Evolutionary conservation across 2,329 filamentous ascomycete genomes (phyloP).

Genomic region (Fusarium albosuccineum): DNA sequence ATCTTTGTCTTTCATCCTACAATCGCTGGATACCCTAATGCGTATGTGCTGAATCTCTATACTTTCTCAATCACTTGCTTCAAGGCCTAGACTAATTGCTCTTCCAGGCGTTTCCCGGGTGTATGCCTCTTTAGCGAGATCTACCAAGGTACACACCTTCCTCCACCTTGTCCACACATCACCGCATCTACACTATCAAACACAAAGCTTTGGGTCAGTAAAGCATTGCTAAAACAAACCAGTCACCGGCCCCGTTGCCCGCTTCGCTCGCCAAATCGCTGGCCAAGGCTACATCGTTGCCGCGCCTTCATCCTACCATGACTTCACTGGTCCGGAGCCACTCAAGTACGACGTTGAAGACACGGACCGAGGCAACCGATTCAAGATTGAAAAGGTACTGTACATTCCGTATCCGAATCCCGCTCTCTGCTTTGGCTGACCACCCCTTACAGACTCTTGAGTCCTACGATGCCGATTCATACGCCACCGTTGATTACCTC

Average conservation of each 20-base stretch:
- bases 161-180: not conserved
- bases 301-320: constrained; percentile 91
- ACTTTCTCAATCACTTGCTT: not conserved
- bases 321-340: constrained; percentile 88
- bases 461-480: constrained; percentile 87
- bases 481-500: constrained; percentile 76
- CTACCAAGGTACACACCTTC: constrained; percentile 81
- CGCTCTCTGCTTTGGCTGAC: not conserved
- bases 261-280: constrained; percentile 92
- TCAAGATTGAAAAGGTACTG: constrained; percentile 81
- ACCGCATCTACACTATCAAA: not conserved
- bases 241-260: constrained; percentile 91
- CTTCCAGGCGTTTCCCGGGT: constrained; percentile 76
- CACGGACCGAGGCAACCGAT: constrained; percentile 88
- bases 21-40: constrained; percentile 87
- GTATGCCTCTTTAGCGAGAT: constrained; percentile 94
- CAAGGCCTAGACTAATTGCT: constrained; percentile 11
- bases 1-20: constrained; percentile 91
- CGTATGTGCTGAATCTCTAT: constrained; percentile 62
- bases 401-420: not conserved
- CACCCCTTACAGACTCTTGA: constrained; percentile 73
- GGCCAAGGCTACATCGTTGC: constrained; percentile 94
- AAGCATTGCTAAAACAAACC: constrained; percentile 1
- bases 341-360: constrained; percentile 89
- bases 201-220: not conserved